Conservation (phyloP, 148 eudicot genomes). For the Nepenthes gracilis region DNA sequence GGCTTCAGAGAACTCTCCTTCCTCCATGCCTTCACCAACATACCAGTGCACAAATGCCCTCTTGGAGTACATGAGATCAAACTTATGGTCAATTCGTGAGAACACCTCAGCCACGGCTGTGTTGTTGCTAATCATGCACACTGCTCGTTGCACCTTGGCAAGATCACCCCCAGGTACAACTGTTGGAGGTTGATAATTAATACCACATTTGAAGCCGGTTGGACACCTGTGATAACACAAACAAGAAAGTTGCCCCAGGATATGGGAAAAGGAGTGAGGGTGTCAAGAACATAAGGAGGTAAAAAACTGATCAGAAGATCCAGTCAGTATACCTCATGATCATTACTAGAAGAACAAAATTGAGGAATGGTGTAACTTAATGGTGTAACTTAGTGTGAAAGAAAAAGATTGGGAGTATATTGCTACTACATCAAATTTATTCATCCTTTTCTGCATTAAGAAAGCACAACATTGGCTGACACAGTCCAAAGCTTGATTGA, state of each 20-base stretch:
- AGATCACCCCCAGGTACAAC: constrained; percentile 41
- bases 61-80: constrained; percentile 40
- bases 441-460: too few relatives aligned
- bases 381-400: too few relatives aligned
- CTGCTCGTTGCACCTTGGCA: constrained; percentile 40
- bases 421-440: too few relatives aligned
- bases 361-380: too few relatives aligned
- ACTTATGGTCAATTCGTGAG: constrained; percentile 30
- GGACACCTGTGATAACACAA: constrained; percentile 20
- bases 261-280: neutral
- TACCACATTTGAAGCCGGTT: constrained; percentile 37
- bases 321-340: too few relatives aligned
- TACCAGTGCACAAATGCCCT: constrained; percentile 42
- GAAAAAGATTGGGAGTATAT: too few relatives aligned
- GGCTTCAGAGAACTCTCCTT: constrained; percentile 40
- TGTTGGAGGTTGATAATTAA: constrained; percentile 36
- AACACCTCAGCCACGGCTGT: constrained; percentile 37
- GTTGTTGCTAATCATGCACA: constrained; percentile 35
- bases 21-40: constrained; percentile 43
- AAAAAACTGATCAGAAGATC: too few relatives aligned
- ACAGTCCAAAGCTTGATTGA: too few relatives aligned
- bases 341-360: too few relatives aligned
- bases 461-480: too few relatives aligned
- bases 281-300: too few relatives aligned
- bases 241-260: neutral